Evolutionary conservation across 2,329 filamentous ascomycete species (phyloP).

Genomic region (Aspergillus alliaceus): DNA sequence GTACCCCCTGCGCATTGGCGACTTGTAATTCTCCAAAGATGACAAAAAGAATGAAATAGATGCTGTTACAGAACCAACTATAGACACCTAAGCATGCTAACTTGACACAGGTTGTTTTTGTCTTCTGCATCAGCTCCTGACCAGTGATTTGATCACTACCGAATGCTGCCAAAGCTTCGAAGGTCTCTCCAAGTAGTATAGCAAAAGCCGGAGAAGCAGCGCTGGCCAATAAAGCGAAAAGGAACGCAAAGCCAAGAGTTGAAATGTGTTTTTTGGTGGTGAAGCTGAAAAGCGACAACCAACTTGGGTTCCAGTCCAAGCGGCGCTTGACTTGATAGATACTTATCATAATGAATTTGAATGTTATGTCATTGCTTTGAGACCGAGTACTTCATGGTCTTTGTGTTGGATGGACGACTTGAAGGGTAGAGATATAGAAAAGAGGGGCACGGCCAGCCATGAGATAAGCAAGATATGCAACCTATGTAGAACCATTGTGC

Average conservation of each 20-base stretch:
- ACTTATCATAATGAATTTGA: background rate
- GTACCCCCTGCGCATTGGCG: slow-evolving; percentile 58
- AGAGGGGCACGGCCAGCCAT: background rate
- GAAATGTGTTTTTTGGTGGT: slow-evolving; percentile 61
- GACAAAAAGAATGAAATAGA: slow-evolving; percentile 71
- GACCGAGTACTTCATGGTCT: background rate
- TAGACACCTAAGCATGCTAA: slow-evolving; percentile 63
- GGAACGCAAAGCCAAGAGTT: slow-evolving; percentile 55
- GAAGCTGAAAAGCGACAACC: slow-evolving; percentile 69
- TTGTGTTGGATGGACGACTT: background rate
- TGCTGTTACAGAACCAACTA: slow-evolving; percentile 66
- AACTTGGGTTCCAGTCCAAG: slow-evolving; percentile 28
- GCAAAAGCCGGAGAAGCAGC: slow-evolving; percentile 65
- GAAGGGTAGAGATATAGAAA: background rate
- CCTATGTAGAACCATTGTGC: background rate
- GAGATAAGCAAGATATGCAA: background rate
- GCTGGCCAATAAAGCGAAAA: slow-evolving; percentile 60
- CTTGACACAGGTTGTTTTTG: slow-evolving; percentile 62
- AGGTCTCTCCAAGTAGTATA: slow-evolving; percentile 72
- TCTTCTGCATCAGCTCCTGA: slow-evolving; percentile 53
- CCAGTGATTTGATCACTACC: slow-evolving; percentile 56
- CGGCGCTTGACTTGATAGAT: background rate
- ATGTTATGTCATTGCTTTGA: background rate
- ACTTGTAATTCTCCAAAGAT: slow-evolving; percentile 80
- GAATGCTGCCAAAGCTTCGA: slow-evolving; percentile 68